These are phyloP conservation scores for Pseudocercospora macadamiae DNA, from an alignment of 2,329 filamentous ascomycete genomes.

Conservation along the genomic window DNA sequence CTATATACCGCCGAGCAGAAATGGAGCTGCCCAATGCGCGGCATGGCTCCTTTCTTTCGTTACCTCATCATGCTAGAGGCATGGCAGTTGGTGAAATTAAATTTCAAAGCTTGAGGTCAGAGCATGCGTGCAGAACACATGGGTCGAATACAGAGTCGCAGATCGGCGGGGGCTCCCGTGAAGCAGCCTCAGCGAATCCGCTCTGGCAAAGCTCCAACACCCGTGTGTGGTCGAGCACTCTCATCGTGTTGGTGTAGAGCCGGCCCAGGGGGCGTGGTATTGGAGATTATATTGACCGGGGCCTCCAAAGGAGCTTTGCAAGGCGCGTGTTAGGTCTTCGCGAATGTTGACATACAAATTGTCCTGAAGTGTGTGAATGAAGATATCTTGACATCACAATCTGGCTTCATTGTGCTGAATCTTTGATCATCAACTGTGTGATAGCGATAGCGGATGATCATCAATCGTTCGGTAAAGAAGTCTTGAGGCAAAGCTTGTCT, in stretches of 20 bases:
- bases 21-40: conserved; percentile 6
- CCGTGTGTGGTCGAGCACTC: background rate
- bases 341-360: no score
- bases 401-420: background rate
- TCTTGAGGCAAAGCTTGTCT: background rate
- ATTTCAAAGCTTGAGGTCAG: conserved; percentile 11
- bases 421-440: background rate
- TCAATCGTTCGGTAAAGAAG: background rate
- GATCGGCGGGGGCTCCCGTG: background rate
- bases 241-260: background rate
- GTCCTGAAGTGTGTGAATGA: background rate
- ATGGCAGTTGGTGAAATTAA: conserved; percentile 14
- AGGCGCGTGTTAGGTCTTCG: no score
- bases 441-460: background rate
- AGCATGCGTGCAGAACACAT: background rate
- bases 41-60: conserved; percentile 3
- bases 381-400: no score
- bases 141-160: conserved; percentile 2
- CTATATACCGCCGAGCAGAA: conserved; percentile 18
- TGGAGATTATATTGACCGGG: conserved; percentile 4
- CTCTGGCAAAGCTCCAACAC: no score
- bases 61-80: conserved; percentile 15
- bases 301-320: background rate
- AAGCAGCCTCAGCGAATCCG: no score
- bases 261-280: background rate